Percentiles rank a stretch among this genome's conserved stretches.
Evolutionary conservation across 2,329 filamentous ascomycete species (phyloP).

Genomic region (Fusarium algeriense): DNA sequence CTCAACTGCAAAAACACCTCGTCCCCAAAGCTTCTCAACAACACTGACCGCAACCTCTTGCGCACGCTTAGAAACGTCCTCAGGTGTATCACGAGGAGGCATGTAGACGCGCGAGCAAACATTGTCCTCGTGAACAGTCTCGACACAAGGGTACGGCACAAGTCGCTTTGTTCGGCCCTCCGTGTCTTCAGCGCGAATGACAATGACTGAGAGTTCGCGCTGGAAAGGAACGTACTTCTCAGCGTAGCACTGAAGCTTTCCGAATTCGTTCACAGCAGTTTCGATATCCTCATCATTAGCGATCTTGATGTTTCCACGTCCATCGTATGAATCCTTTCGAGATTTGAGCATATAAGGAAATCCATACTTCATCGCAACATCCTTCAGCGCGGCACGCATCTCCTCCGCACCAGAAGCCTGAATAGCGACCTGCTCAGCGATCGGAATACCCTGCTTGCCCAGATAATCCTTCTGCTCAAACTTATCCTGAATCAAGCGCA

Average conservation of each 20-base stretch:
- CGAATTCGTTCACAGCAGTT: slow-evolving; percentile 76
- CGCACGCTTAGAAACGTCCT: slow-evolving; percentile 77
- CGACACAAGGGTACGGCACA: slow-evolving; percentile 87
- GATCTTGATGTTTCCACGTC: slow-evolving; percentile 75
- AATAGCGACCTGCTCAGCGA: slow-evolving; percentile 77
- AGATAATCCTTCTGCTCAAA: slow-evolving; percentile 89
- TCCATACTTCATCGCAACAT: slow-evolving; percentile 74
- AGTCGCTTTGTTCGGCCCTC: slow-evolving; percentile 61
- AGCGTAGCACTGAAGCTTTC: slow-evolving; percentile 81
- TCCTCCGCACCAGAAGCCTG: slow-evolving; percentile 63
- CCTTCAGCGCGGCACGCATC: slow-evolving; percentile 71
- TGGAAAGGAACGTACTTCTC: slow-evolving; percentile 90
- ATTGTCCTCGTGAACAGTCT: slow-evolving; percentile 94
- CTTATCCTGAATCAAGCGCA: slow-evolving; percentile 94
- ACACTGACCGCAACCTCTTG: slow-evolving; percentile 58
- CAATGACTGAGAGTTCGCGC: slow-evolving; percentile 93
- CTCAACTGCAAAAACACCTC: slow-evolving; percentile 96
- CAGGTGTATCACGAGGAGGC: slow-evolving; percentile 83
- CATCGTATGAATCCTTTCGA: slow-evolving; percentile 91
- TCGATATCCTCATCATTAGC: slow-evolving; percentile 61
- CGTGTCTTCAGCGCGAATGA: slow-evolving; percentile 85
- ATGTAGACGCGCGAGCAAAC: slow-evolving; percentile 94
- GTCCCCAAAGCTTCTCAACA: slow-evolving; percentile 82
- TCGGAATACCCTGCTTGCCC: slow-evolving; percentile 73
- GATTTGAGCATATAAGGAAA: slow-evolving; percentile 95